Percentiles rank a stretch among this genome's conserved stretches.
Evolutionary conservation across 2,329 filamentous ascomycete genomes (phyloP).

Genomic region (Ceratocystis eucalypticola): DNA sequence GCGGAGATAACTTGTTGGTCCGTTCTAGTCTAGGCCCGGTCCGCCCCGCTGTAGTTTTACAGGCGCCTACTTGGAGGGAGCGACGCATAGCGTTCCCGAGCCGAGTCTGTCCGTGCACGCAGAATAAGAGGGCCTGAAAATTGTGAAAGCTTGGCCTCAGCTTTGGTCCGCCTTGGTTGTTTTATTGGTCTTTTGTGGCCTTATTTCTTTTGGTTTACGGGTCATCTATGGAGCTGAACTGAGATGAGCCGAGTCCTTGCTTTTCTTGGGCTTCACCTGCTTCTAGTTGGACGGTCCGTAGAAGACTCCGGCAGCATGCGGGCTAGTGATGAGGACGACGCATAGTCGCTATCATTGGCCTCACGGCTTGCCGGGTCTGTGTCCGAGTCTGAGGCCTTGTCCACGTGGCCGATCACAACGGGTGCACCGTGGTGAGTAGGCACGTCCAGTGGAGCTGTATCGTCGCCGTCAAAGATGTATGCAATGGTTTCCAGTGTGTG

Average conservation of each 20-base stretch:
- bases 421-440: neutral
- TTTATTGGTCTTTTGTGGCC: neutral
- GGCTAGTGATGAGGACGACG: neutral
- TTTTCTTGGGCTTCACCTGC: neutral
- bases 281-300: neutral
- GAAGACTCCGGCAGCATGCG: neutral
- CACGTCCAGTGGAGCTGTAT: neutral
- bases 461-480: slow-evolving; percentile 17
- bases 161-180: neutral
- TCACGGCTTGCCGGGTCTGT: neutral
- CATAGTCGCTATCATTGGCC: neutral
- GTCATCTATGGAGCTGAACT: neutral
- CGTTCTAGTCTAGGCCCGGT: neutral
- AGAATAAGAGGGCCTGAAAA: no score
- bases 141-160: neutral
- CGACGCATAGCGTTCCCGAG: neutral
- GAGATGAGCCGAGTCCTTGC: neutral
- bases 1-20: neutral
- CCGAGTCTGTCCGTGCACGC: neutral
- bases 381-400: neutral
- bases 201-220: neutral
- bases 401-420: neutral
- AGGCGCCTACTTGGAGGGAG: no score
- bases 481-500: slow-evolving; percentile 22
- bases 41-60: neutral